These are phyloP conservation scores for Coniochaeta pulveracea DNA, from an alignment of 2,329 filamentous ascomycete genomes.

Conservation along the genomic window DNA sequence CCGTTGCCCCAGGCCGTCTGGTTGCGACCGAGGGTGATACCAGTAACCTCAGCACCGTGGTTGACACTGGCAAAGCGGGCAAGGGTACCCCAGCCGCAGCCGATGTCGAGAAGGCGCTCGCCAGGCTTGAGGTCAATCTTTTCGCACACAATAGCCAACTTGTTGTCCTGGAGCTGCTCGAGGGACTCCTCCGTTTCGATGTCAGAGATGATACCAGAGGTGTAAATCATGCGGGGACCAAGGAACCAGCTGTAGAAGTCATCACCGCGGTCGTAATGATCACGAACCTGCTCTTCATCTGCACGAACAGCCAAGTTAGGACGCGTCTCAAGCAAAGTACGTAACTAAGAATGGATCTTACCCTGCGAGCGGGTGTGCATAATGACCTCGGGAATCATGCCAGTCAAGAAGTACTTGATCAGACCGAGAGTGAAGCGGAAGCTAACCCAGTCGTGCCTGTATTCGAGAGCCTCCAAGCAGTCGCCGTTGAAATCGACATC, in stretches of 20 bases:
- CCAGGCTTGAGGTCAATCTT: constrained; percentile 79
- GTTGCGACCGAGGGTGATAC: constrained; percentile 90
- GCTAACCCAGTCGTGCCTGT: constrained; percentile 93
- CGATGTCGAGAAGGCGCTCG: constrained; percentile 83
- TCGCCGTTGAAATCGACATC: constrained; percentile 95
- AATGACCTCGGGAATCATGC: constrained; percentile 81
- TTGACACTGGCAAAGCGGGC: constrained; percentile 86
- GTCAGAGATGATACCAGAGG: constrained; percentile 86
- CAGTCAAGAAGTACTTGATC: constrained; percentile 79
- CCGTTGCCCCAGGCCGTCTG: constrained; percentile 96
- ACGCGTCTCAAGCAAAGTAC: constrained; percentile 5
- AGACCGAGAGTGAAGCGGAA: constrained; percentile 81
- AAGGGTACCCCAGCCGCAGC: constrained; percentile 96
- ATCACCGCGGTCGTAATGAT: constrained; percentile 95
- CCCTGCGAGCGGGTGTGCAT: constrained; percentile 87
- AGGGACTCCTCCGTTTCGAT: constrained; percentile 78
- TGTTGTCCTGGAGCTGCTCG: constrained; percentile 96
- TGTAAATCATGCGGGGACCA: constrained; percentile 98
- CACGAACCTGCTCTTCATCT: constrained; percentile 96
- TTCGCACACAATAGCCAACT: constrained; percentile 87
- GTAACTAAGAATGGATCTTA: constrained; percentile 21
- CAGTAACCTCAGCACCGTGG: constrained; percentile 73
- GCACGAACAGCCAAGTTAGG: constrained; percentile 5
- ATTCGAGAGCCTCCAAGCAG: constrained; percentile 78
- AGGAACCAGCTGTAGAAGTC: constrained; percentile 99